Conservation (phyloP, 2,329 filamentous ascomycete species). For the Phyllosticta ampelicida region DNA sequence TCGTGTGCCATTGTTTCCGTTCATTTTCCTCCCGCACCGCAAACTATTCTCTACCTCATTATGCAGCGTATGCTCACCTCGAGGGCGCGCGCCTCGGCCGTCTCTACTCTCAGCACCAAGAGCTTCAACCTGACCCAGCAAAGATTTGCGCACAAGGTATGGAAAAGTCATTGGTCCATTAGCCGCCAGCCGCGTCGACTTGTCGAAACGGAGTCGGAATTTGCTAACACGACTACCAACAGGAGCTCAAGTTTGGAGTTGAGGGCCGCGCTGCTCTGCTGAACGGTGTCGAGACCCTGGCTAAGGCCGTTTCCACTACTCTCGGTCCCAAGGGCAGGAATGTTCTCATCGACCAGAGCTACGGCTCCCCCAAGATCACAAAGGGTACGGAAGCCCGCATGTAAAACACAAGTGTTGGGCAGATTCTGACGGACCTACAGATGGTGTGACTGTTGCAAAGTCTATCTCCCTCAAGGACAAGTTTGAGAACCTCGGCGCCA, state of each 20-base stretch:
- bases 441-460: constrained; percentile 50
- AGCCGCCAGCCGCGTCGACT: constrained; percentile 20
- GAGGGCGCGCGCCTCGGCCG: constrained; percentile 66
- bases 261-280: constrained; percentile 83
- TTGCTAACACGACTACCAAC: constrained; percentile 13
- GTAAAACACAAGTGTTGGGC: constrained; percentile 14
- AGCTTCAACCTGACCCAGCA: constrained; percentile 72
- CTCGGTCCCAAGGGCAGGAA: constrained; percentile 97
- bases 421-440: constrained; percentile 18
- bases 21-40: background rate
- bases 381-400: constrained; percentile 58
- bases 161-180: constrained; percentile 14
- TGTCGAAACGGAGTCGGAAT: background rate
- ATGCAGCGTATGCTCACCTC: constrained; percentile 96
- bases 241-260: constrained; percentile 98
- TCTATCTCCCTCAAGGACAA: constrained; percentile 94
- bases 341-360: constrained; percentile 96
- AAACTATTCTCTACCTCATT: constrained; percentile 28
- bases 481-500: constrained; percentile 98
- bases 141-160: constrained; percentile 94
- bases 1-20: constrained; percentile 1
- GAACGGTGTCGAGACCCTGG: constrained; percentile 90
- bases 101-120: constrained; percentile 50
- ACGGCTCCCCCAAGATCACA: constrained; percentile 98
- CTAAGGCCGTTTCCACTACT: constrained; percentile 90